Percentiles rank a stretch among this genome's conserved stretches.
Evolutionary conservation across 2,329 filamentous ascomycete species (phyloP).

Genomic region (Clarireedia paspali): DNA sequence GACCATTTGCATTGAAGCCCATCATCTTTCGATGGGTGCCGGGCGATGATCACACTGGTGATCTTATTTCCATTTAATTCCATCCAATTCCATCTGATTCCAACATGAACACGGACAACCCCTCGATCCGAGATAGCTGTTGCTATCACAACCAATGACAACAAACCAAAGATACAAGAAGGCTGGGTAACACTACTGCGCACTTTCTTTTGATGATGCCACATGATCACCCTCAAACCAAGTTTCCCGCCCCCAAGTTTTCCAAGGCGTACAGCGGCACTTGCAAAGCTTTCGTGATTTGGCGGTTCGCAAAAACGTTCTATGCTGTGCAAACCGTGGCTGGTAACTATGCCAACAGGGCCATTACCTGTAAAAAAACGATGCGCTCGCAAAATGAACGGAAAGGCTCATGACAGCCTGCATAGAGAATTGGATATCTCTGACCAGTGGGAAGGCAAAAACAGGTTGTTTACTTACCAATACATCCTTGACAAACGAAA

Average conservation of each 20-base stretch:
- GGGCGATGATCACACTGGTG: background rate
- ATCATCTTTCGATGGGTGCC: background rate
- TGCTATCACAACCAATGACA: conserved; percentile 5
- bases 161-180: background rate
- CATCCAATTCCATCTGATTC: background rate
- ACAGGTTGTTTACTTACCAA: conserved; percentile 45
- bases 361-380: background rate
- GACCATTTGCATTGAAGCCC: conserved; percentile 4
- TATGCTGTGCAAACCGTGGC: background rate
- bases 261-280: background rate
- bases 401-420: conserved; percentile 4
- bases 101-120: background rate
- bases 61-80: background rate
- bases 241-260: conserved; percentile 2
- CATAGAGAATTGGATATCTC: background rate
- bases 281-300: background rate
- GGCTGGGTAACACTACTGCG: conserved; percentile 6
- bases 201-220: background rate
- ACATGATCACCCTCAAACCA: conserved; percentile 7
- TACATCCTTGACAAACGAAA: conserved; percentile 77
- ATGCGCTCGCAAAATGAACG: background rate
- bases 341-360: conserved; percentile 5
- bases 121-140: background rate
- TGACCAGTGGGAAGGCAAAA: background rate
- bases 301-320: background rate